A percentile compares a stretch with the other conserved stretches of the same genome.
phyloP scores from a whole-genome alignment of 148 eudicot species.

The Rhododendron ferrugineum region DNA sequence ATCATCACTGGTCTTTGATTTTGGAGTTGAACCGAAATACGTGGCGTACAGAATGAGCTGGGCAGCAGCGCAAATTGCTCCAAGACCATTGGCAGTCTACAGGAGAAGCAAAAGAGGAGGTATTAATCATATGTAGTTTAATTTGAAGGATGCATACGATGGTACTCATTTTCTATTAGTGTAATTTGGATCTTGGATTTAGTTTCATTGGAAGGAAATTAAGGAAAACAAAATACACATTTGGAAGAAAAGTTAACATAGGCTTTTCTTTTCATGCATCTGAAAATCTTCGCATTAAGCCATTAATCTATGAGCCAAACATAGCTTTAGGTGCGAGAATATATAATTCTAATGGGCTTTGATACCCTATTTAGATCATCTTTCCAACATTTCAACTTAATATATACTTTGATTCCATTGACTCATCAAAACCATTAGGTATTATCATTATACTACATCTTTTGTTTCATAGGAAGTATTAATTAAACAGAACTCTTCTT shows the following conservation, averaged over 20 bases:
- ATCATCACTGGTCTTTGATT: not conserved
- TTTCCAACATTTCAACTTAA: no score
- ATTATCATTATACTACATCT: not conserved
- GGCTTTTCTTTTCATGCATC: not conserved
- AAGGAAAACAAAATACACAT: not conserved
- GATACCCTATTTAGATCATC: not conserved
- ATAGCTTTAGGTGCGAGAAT: no score
- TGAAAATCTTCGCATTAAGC: not conserved
- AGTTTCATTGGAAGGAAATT: not conserved
- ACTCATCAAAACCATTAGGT: not conserved
- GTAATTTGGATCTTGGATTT: not conserved
- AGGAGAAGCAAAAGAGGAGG: not conserved
- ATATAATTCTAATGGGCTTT: no score
- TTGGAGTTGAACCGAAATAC: slow-evolving; percentile 31
- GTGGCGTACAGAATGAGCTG: slow-evolving; percentile 36
- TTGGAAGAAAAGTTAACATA: not conserved
- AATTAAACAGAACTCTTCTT: not conserved
- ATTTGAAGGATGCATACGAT: not conserved
- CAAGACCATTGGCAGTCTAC: slow-evolving; percentile 46
- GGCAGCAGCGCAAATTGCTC: slow-evolving; percentile 33
- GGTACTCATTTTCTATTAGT: not conserved
- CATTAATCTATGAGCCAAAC: not conserved
- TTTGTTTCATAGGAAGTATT: not conserved
- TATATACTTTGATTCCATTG: not conserved
- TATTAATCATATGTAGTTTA: not conserved